Evolutionary conservation across 1,284 basidiomycete genomes (phyloP).

Genomic region (Wallemia mellicola): DNA sequence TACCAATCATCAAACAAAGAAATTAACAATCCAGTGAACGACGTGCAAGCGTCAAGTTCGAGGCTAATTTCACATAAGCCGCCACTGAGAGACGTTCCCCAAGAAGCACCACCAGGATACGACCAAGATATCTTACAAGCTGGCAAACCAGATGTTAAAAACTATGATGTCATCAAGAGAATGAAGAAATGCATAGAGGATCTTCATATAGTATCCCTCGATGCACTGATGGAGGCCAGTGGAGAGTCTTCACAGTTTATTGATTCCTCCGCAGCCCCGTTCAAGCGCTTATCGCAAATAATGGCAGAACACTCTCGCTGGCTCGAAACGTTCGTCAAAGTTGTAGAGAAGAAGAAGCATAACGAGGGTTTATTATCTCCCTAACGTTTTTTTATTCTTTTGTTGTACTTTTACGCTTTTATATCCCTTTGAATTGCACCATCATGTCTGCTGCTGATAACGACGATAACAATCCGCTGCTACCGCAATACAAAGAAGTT

Average conservation of each 20-base stretch:
- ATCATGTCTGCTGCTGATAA: not conserved
- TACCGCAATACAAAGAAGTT: not conserved
- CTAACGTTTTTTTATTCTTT: not conserved
- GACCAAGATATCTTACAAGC: no score
- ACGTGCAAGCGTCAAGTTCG: no score
- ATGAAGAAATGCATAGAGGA: not conserved
- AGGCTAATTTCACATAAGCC: no score
- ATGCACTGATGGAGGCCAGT: not conserved
- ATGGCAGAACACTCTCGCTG: not conserved
- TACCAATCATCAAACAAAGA: not conserved
- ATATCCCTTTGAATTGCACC: no score
- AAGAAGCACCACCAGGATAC: no score
- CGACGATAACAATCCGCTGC: not conserved
- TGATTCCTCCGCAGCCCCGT: not conserved
- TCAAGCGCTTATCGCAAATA: not conserved
- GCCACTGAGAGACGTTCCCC: no score
- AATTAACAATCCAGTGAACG: not conserved
- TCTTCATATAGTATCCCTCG: not conserved
- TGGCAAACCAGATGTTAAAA: no score
- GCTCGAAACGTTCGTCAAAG: not conserved
- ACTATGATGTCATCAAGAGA: not conserved
- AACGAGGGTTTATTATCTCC: not conserved
- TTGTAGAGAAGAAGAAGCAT: not conserved
- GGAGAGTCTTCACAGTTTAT: not conserved
- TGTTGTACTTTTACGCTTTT: not conserved